Conservation (phyloP, 2,329 filamentous ascomycete species). For the Knufia petricola region DNA sequence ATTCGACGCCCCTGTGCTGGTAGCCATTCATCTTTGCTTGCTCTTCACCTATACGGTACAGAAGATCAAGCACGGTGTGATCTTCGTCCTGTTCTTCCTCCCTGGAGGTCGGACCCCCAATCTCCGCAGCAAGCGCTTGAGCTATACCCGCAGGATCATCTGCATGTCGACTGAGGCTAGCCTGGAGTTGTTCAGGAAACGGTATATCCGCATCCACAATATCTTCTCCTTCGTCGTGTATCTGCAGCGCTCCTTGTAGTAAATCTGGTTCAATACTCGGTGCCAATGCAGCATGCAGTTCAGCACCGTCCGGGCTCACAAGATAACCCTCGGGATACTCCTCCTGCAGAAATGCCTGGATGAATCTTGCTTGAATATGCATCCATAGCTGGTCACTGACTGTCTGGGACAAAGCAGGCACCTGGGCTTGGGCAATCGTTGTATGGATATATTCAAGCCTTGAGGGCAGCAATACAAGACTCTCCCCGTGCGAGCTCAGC, state of each 20-base stretch:
- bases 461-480: slow-evolving; percentile 14
- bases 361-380: slow-evolving; percentile 18
- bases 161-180: not conserved
- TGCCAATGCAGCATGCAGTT: slow-evolving; percentile 10
- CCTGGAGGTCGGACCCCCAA: slow-evolving; percentile 22
- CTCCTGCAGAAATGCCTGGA: slow-evolving; percentile 18
- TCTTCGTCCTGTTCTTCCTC: slow-evolving; percentile 41
- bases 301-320: slow-evolving; percentile 15
- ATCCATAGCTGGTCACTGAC: slow-evolving; percentile 11
- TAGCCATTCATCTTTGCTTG: slow-evolving; percentile 81
- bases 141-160: slow-evolving; percentile 9
- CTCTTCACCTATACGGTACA: slow-evolving; percentile 90
- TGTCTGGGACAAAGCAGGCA: slow-evolving; percentile 3
- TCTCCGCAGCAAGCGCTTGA: slow-evolving; percentile 12
- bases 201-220: not conserved
- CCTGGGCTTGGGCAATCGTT: slow-evolving; percentile 8
- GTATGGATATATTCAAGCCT: slow-evolving; percentile 13
- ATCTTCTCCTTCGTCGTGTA: not conserved
- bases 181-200: not conserved
- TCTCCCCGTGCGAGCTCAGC: slow-evolving; percentile 7
- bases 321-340: slow-evolving; percentile 20
- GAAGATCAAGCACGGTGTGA: slow-evolving; percentile 71
- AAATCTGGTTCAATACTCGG: slow-evolving; percentile 7
- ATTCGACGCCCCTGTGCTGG: slow-evolving; percentile 84
- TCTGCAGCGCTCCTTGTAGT: not conserved